Conservation (phyloP, 139 green algal genomes). For the Axilococcus clingmanii region DNA sequence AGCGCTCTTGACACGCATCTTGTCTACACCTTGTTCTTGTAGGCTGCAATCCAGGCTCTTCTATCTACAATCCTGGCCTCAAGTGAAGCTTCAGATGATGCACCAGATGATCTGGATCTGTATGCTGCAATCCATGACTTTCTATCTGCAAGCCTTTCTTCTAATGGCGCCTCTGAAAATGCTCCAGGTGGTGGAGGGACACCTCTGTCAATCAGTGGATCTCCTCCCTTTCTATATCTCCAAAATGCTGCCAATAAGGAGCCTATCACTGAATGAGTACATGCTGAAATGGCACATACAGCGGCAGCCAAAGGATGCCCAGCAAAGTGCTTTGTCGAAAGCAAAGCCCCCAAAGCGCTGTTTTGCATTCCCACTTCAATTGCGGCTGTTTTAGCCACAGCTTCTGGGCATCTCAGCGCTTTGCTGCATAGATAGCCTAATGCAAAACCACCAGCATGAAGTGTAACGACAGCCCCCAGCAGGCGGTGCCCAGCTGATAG, state of each 20-base stretch:
- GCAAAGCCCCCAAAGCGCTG: slow-evolving; percentile 52
- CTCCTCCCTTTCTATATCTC: slow-evolving; percentile 6
- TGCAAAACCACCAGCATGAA: slow-evolving; percentile 53
- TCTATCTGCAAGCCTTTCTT: not conserved
- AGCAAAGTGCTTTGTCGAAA: slow-evolving; percentile 59
- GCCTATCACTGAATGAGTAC: slow-evolving; percentile 63
- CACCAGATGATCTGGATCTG: not conserved
- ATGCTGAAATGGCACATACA: slow-evolving; percentile 63
- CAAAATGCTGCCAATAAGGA: slow-evolving; percentile 48
- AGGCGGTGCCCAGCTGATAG: slow-evolving; percentile 26
- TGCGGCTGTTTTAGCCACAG: slow-evolving; percentile 42
- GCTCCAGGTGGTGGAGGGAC: not conserved
- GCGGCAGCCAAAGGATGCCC: slow-evolving; percentile 56
- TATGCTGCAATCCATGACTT: slow-evolving; percentile 5
- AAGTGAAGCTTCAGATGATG: no score
- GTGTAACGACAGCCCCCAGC: slow-evolving; percentile 32
- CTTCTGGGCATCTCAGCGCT: slow-evolving; percentile 31
- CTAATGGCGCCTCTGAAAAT: not conserved
- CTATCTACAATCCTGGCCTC: no score
- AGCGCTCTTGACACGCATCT: no score
- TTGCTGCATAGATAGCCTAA: slow-evolving; percentile 40
- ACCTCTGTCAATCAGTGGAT: not conserved
- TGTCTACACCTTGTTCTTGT: no score
- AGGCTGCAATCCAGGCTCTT: no score
- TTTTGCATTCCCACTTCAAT: slow-evolving; percentile 72